Evolutionary conservation across 495 filamentous ascomycete genomes (phyloP), one percentile per base, ranked within the genome.

Genomic region (Penicillium pancosmium): DNA sequence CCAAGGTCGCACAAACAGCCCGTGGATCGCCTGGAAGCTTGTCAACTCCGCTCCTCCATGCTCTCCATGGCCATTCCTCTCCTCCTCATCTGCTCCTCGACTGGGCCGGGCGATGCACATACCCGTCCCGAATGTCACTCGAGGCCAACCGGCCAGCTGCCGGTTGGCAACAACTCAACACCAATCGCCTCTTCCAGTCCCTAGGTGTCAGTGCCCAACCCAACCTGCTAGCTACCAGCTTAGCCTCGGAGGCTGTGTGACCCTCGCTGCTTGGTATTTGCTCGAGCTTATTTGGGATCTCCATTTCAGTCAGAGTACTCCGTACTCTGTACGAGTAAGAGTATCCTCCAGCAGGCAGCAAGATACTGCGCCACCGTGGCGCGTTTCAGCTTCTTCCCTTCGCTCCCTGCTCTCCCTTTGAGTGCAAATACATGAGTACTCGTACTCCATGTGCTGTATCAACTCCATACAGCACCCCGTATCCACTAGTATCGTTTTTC

Each of bases 211-310:
- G 11, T 40, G 36, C 36, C 36, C 11, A 40, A 13, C 15, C 15
- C 12, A 40, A n/a, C 36, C 36, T n/a, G 36, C 11, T 40, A 40
- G 11, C 36, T n/a, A 9, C 11, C 10, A 40, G 11, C 36, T 40
- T 40, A n/a, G 15, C 43, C 16, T 46, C 43, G 43, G 43, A 46
- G 43, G 15, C 43, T 46, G 43, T 19, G 43, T 18, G 46, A 25
- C 21, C 46, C 46, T 27, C 46, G 8, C 21, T 16, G 44, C 52
- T 61, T 55, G 63, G 55, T 41, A 50, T 25, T 9, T 48, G 9
- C 21, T 27, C 46, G 46, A 48, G 23, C 21, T 48, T 27, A 48
- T 27, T 48, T n/a, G 8, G 8, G 4, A 12, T 9, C 16, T 44
- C n/a, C 8, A 4, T 19, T n/a, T 16, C 41, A 21, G 12, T n/a